Base-by-base conservation (phyloP, 2,329 filamentous ascomycete species). In the Fusarium agapanthi region DNA sequence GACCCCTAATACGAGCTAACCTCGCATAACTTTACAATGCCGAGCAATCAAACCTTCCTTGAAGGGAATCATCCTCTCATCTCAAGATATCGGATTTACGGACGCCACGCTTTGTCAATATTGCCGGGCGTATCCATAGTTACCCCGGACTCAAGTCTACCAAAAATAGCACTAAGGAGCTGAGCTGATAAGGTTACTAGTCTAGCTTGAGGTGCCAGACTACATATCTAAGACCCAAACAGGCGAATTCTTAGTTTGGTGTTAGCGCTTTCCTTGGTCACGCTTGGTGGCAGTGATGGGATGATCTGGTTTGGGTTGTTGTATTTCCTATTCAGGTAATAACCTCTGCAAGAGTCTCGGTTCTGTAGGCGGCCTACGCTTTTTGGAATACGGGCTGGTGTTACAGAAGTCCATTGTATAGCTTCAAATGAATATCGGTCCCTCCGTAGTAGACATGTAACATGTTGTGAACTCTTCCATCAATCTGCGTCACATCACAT, bases 221-320 rank as follows among this genome's bases (percentile, higher is more conserved):
- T 22, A 11, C 24, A 14, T 13, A 20, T 12, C 7, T 8, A 11
- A 22, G 7, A 0, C 30, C 4, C 15, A 50, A 20, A 50, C 26
- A 12, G 30, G 47, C 3, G 1, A 26, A 15, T 8, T 20, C 32
- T 20, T 15, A 34, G 6, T 32, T 24, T 24, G 28, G 47, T 20
- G 3, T 51, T 51, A 11, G 30, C 22, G 1, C 8, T 24, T 9
- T 3, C 4, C 47, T 50, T 14, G 4, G 15, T 3, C 5, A n/a
- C 22, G 18, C 11, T 20, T 35, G 10, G 24, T 53, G 2, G 5
- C 11, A 35, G 9, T 22, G 10, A 37, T 35, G 13, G 14, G 48
- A 0, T 5, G 6, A 26, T 8, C 0, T 34, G n/a, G 9, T 16
- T 20, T 24, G 8, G 16, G 13, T 5, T 20, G 16, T 15, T 3